phyloP scores from a whole-genome alignment of 352 stramenopile genomes.

The Globisporangium irregulare region DNA sequence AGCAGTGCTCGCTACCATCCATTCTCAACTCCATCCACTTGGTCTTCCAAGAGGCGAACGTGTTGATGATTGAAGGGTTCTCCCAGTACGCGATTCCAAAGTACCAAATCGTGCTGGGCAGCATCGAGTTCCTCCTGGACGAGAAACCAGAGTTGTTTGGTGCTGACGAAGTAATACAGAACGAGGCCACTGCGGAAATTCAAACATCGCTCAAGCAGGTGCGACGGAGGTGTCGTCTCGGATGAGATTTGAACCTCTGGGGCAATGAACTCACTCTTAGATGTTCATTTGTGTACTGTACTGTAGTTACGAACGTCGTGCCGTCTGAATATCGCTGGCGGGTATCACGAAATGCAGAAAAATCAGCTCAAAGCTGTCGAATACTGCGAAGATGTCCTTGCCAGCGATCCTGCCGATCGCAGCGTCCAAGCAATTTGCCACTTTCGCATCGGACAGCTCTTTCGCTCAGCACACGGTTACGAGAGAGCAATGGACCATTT shows the following conservation, averaged over 20 bases:
- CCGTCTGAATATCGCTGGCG: conserved; percentile 62
- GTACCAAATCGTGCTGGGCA: conserved; percentile 42
- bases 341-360: conserved; percentile 63
- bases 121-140: conserved; percentile 24
- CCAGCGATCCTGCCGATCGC: conserved; percentile 10
- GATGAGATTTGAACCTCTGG: too few species aligned
- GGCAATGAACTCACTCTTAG: too few species aligned
- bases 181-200: neutral
- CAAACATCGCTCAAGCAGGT: conserved; percentile 7
- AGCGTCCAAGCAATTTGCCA: conserved; percentile 24
- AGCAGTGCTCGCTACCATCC: conserved; percentile 10
- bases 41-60: conserved; percentile 47
- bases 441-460: conserved; percentile 52
- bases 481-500: conserved; percentile 38
- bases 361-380: conserved; percentile 30
- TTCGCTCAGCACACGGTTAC: conserved; percentile 48
- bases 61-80: conserved; percentile 63
- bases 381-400: conserved; percentile 46
- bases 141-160: conserved; percentile 10
- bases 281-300: conserved; percentile 3
- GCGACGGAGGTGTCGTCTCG: too few species aligned
- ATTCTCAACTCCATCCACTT: conserved; percentile 34
- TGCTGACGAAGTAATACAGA: neutral
- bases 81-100: conserved; percentile 59
- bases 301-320: conserved; percentile 41